These are phyloP conservation scores for Aspergillus ostianus DNA, from an alignment of 495 filamentous ascomycete genomes.

Conservation along the genomic window DNA sequence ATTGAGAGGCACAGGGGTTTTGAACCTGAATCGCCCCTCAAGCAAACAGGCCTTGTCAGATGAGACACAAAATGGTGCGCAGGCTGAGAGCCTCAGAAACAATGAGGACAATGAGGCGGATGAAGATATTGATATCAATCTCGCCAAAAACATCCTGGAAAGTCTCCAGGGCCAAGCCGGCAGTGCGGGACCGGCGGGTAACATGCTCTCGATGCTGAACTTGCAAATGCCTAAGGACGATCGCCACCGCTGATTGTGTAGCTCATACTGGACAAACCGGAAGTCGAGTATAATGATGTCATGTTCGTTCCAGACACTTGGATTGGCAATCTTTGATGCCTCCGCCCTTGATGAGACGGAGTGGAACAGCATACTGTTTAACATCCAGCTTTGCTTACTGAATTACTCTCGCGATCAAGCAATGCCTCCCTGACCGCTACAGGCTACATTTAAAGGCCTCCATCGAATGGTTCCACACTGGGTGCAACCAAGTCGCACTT, in stretches of 20 bases:
- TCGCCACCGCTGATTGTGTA: slow-evolving; percentile 20
- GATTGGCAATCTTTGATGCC: not conserved
- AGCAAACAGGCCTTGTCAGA: slow-evolving; percentile 24
- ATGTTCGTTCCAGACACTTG: not conserved
- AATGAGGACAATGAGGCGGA: slow-evolving; percentile 44
- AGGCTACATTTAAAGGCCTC: too few species aligned
- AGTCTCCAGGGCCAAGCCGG: slow-evolving; percentile 87
- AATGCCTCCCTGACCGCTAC: too few species aligned
- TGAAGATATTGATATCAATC: slow-evolving; percentile 77
- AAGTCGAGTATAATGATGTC: not conserved
- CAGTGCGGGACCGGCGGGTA: slow-evolving; percentile 78
- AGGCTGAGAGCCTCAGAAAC: slow-evolving; percentile 20
- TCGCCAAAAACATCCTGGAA: slow-evolving; percentile 89
- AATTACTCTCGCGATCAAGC: too few species aligned
- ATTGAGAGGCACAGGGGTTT: slow-evolving; percentile 70
- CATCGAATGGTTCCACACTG: too few species aligned
- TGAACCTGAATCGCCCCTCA: slow-evolving; percentile 56
- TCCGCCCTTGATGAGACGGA: too few species aligned
- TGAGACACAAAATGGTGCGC: slow-evolving; percentile 10
- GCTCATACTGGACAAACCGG: not conserved
- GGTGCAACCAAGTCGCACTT: too few species aligned
- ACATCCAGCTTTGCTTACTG: too few species aligned
- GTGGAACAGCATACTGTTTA: too few species aligned
- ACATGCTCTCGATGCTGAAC: slow-evolving; percentile 82
- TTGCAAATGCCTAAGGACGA: slow-evolving; percentile 78